Evolutionary conservation across 129 eudicot species (phyloP).

Genomic region (Centaurea solstitialis): DNA sequence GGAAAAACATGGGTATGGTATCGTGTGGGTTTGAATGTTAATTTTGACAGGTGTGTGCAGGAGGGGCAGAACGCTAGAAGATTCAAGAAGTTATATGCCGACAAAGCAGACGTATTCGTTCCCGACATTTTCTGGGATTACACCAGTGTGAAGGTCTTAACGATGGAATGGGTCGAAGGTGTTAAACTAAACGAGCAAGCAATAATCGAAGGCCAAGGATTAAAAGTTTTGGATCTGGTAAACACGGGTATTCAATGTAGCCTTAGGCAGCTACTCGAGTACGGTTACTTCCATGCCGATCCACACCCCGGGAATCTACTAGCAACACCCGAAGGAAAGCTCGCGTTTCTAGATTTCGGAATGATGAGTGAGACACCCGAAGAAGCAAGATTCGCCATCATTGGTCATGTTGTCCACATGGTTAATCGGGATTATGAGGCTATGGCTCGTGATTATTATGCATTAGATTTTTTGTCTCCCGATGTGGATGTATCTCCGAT

Average conservation of each 20-base stretch:
- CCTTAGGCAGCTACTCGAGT: conserved; percentile 91
- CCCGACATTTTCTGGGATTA: conserved; percentile 98
- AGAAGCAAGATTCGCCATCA: conserved; percentile 90
- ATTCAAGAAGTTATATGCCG: conserved; percentile 90
- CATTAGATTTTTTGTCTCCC: conserved; percentile 78
- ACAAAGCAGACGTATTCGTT: conserved; percentile 87
- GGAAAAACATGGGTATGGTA: neutral
- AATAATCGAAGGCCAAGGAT: conserved; percentile 88
- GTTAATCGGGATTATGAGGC: conserved; percentile 99
- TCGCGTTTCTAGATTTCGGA: conserved; percentile 96
- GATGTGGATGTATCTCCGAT: conserved; percentile 93
- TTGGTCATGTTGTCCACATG: conserved; percentile 99
- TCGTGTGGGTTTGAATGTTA: conserved; percentile 65
- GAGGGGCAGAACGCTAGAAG: conserved; percentile 97
- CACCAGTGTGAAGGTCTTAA: conserved; percentile 85
- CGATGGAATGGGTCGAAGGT: conserved; percentile 99
- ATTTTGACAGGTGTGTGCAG: conserved; percentile 89
- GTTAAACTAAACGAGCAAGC: conserved; percentile 89
- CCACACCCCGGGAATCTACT: conserved; percentile 97
- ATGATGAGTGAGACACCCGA: conserved; percentile 99
- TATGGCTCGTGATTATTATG: conserved; percentile 97
- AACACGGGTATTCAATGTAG: conserved; percentile 94
- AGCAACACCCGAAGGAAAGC: conserved; percentile 97
- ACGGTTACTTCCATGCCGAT: conserved; percentile 97
- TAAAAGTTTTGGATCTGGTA: conserved; percentile 86